phyloP scores from a whole-genome alignment of 2,329 filamentous ascomycete genomes.

The Dichotomopilus funicola region DNA sequence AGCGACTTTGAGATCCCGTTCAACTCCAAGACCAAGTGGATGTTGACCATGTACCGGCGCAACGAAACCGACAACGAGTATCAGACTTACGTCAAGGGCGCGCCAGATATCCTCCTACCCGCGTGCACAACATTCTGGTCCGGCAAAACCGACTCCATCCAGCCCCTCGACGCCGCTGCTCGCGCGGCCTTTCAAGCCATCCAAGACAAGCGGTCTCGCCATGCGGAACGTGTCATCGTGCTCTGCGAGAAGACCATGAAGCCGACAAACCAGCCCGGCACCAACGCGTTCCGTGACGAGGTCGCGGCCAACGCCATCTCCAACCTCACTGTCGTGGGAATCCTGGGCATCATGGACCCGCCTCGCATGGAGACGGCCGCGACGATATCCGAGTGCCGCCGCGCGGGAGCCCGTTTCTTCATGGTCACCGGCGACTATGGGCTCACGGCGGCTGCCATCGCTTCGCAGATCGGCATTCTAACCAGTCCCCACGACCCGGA shows the following conservation, averaged over 20 bases:
- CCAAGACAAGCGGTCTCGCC: background rate
- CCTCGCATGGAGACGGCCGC: slow-evolving; percentile 57
- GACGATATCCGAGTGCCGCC: slow-evolving; percentile 48
- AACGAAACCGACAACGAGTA: slow-evolving; percentile 47
- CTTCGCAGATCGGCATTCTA: slow-evolving; percentile 47
- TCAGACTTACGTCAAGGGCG: slow-evolving; percentile 49
- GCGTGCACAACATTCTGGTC: slow-evolving; percentile 33
- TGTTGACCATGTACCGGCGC: slow-evolving; percentile 56
- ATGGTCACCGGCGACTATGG: slow-evolving; percentile 60
- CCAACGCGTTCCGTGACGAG: background rate
- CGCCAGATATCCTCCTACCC: slow-evolving; percentile 42
- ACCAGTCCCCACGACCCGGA: slow-evolving; percentile 2
- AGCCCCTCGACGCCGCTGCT: background rate
- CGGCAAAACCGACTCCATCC: background rate
- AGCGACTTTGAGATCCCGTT: slow-evolving; percentile 38
- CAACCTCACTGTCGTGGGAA: slow-evolving; percentile 55
- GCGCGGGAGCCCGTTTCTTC: slow-evolving; percentile 51
- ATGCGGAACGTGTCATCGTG: slow-evolving; percentile 40
- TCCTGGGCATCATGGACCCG: slow-evolving; percentile 66
- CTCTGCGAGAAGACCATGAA: slow-evolving; percentile 62
- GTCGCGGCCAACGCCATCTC: slow-evolving; percentile 41
- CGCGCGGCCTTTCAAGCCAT: background rate
- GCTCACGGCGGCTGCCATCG: slow-evolving; percentile 53
- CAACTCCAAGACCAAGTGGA: slow-evolving; percentile 52
- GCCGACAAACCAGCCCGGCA: slow-evolving; percentile 45